These are phyloP conservation scores for Hypoxylon cercidicola DNA, from an alignment of 495 filamentous ascomycete species.

Conservation along the genomic window DNA sequence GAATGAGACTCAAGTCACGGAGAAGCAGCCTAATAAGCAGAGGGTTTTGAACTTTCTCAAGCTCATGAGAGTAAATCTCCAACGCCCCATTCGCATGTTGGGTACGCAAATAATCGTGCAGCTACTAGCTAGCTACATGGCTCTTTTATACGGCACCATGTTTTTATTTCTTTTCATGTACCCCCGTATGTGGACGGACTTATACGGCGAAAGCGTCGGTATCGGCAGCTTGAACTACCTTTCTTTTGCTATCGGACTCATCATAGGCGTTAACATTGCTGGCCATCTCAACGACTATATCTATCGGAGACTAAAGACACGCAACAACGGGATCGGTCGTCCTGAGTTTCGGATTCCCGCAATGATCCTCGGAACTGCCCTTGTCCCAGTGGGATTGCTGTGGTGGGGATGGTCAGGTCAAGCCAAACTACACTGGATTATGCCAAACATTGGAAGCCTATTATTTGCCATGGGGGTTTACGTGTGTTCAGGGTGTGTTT, in stretches of 20 bases:
- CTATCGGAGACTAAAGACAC: constrained; percentile 48
- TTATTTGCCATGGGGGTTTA: constrained; percentile 60
- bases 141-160: constrained; percentile 46
- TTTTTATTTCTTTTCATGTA: constrained; percentile 58
- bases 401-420: constrained; percentile 57
- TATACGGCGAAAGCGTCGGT: constrained; percentile 55
- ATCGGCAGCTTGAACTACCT: constrained; percentile 60
- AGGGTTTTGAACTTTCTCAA: no score
- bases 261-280: constrained; percentile 18
- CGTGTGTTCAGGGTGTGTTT: constrained; percentile 54
- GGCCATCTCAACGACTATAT: constrained; percentile 50
- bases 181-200: constrained; percentile 60
- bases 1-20: constrained; percentile 68
- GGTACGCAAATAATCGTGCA: constrained; percentile 68
- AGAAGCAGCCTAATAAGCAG: constrained; percentile 49
- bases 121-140: constrained; percentile 44
- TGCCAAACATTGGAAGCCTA: constrained; percentile 60
- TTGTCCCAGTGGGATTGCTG: constrained; percentile 53
- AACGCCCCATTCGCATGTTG: constrained; percentile 61
- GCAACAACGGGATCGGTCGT: constrained; percentile 61
- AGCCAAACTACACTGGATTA: constrained; percentile 55
- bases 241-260: constrained; percentile 57
- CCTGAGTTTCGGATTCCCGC: constrained; percentile 62
- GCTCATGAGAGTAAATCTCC: no score
- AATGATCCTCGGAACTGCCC: constrained; percentile 46